phyloP scores from a whole-genome alignment of 1,139 yeast genomes.

The Suhomyces bokatorum region DNA sequence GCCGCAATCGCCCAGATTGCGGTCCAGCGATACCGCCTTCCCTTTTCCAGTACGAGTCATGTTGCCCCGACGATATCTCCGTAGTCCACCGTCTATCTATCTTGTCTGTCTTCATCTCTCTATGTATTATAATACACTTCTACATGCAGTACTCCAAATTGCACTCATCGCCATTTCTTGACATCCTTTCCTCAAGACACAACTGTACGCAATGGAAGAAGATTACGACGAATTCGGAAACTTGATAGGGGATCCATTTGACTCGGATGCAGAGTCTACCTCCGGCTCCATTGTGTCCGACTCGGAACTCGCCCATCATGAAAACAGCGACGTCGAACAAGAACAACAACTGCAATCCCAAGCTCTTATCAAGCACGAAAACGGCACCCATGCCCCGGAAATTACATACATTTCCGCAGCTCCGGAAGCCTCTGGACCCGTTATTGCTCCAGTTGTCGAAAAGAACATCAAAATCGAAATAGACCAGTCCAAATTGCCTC shows the following conservation, averaged over 20 bases:
- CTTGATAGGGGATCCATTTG: constrained; percentile 54
- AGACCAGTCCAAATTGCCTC: constrained; percentile 44
- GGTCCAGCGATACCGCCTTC: too few relatives aligned
- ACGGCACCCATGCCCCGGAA: constrained; percentile 1
- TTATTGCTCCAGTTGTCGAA: constrained; percentile 55
- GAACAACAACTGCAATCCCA: neutral
- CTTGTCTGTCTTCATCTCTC: neutral
- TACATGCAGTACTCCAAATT: constrained; percentile 6
- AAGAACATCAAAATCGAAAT: constrained; percentile 50
- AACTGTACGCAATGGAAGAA: constrained; percentile 34
- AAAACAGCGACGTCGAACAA: neutral
- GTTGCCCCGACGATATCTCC: neutral
- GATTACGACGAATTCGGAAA: constrained; percentile 88
- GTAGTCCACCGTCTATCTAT: neutral
- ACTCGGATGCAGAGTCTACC: constrained; percentile 42
- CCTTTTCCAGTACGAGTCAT: neutral
- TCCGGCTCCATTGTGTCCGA: constrained; percentile 2
- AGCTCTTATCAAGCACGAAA: constrained; percentile 6
- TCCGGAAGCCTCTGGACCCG: constrained; percentile 50
- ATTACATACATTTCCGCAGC: constrained; percentile 5
- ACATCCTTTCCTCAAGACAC: too few relatives aligned
- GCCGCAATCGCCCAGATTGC: neutral
- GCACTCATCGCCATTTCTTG: constrained; percentile 1
- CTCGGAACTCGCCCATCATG: neutral
- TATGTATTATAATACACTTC: constrained; percentile 8